Evolutionary conservation across 345 rosid species (phyloP), one percentile per base, ranked within the genome.

Genomic region (Camelina hispida): DNA sequence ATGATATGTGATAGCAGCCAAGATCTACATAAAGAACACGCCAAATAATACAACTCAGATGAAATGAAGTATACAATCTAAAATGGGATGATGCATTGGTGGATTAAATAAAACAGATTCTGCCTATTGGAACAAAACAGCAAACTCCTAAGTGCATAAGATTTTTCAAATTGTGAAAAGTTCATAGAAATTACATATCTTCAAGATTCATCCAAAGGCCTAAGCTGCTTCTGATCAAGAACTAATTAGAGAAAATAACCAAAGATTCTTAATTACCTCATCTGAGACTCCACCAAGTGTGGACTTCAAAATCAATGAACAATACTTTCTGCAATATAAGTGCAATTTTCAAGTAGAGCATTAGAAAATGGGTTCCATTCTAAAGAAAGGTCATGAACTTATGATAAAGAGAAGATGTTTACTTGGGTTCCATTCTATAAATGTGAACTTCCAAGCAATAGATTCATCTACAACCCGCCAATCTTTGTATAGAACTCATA

Each of bases 1-100:
- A 55, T 88, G 96, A 83, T 81, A 91, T 28, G 93, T 88, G 50
- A 88, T 81, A 71, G 89, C 93, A 68, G 96, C 97, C 65, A 88
- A 68, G 55, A 81, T 85, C 97, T 91, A 84, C 62, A 44, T 28
- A 66, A 69, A 58, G 9, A 56, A 72, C 51, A 66, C 6, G 44
- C 77, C 20, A 23, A 48, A 68, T 11, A 59, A 73, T 32, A n/a
- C 46, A 72, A 38, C 11, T 12, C 13, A 56, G 13, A 1, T 44
- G 8, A 22, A 35, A 46, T 48, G 35, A 53, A 62, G 13, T 17
- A 62, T 11, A 16, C 12, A 18, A 63, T 52, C 34, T 14, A 51
- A 40, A 28, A 18, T n/a, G n/a, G n/a, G n/a, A n/a, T n/a, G n/a
- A n/a, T 23, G 42, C 23, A 51, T 17, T 65, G 44, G 66, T 71